A percentile compares a stretch with the other conserved stretches of the same genome.
Evolutionary conservation across 352 stramenopile species (phyloP).

Genomic region (Globisporangium nagaii): DNA sequence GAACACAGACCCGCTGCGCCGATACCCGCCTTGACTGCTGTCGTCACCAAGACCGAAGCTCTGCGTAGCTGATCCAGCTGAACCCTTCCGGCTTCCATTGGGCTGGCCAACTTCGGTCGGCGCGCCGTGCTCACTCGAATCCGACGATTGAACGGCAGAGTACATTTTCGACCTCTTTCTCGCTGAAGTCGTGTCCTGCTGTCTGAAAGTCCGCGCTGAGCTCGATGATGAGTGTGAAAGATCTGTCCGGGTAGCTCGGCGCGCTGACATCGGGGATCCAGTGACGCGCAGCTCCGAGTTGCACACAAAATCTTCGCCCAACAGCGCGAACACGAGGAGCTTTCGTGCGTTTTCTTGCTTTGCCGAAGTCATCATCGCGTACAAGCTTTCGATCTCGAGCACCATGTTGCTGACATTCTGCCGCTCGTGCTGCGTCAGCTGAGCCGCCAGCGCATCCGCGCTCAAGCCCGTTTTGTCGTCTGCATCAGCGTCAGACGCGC

Average conservation of each 20-base stretch:
- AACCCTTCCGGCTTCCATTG: not conserved
- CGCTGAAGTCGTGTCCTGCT: not conserved
- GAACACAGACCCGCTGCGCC: not conserved
- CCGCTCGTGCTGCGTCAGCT: constrained; percentile 34
- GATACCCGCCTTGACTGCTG: not conserved
- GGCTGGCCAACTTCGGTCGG: not conserved
- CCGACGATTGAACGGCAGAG: not conserved
- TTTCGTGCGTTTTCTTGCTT: constrained; percentile 30
- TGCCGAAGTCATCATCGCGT: constrained; percentile 21
- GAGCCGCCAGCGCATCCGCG: not conserved
- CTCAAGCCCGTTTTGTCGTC: not conserved
- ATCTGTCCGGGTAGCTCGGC: not conserved
- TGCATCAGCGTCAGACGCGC: constrained; percentile 1
- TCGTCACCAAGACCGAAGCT: not conserved
- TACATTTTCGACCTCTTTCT: constrained; percentile 1
- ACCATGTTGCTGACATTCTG: constrained; percentile 27
- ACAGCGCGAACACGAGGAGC: constrained; percentile 14
- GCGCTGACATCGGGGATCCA: not conserved
- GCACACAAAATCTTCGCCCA: constrained; percentile 13
- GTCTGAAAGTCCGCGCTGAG: not conserved
- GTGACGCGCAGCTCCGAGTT: not conserved
- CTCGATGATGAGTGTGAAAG: not conserved
- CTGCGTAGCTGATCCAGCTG: not conserved
- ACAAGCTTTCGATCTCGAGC: constrained; percentile 46
- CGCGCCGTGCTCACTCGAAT: not conserved